phyloP scores from a whole-genome alignment of 179 eudicot species.

The Sideroxylon spinosum region DNA sequence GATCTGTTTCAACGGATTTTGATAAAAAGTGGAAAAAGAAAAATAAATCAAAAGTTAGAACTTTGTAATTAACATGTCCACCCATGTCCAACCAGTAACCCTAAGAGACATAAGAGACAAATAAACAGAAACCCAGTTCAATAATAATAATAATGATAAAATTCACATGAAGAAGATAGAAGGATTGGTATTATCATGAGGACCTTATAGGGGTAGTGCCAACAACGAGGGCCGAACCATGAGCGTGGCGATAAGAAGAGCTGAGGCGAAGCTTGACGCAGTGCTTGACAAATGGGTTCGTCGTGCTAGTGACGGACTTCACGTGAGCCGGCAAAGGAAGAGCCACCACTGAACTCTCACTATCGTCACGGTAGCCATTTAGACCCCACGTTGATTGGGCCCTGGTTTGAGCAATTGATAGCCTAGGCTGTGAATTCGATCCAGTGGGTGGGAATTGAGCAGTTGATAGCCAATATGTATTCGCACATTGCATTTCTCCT shows the following conservation, averaged over 20 bases:
- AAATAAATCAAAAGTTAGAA: too few species aligned
- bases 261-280: conserved; percentile 86
- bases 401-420: not conserved
- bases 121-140: conserved; percentile 3
- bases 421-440: conserved; percentile 15
- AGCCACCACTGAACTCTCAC: conserved; percentile 12
- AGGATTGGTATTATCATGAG: not conserved
- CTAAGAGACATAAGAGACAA: not conserved
- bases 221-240: conserved; percentile 59
- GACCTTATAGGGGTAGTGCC: conserved; percentile 81
- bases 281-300: conserved; percentile 87
- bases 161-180: not conserved
- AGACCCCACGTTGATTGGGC: not conserved
- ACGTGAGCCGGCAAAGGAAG: conserved; percentile 23
- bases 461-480: conserved; percentile 13
- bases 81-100: not conserved
- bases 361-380: not conserved
- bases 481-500: conserved; percentile 27
- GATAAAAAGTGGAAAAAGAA: too few species aligned
- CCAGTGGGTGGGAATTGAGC: conserved; percentile 1
- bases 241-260: conserved; percentile 76
- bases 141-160: not conserved
- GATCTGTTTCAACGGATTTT: too few species aligned
- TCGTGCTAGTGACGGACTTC: conserved; percentile 62
- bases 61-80: not conserved